Evolutionary conservation across 495 filamentous ascomycete species (phyloP).

Genomic region (Penicillium atrosanguineum): DNA sequence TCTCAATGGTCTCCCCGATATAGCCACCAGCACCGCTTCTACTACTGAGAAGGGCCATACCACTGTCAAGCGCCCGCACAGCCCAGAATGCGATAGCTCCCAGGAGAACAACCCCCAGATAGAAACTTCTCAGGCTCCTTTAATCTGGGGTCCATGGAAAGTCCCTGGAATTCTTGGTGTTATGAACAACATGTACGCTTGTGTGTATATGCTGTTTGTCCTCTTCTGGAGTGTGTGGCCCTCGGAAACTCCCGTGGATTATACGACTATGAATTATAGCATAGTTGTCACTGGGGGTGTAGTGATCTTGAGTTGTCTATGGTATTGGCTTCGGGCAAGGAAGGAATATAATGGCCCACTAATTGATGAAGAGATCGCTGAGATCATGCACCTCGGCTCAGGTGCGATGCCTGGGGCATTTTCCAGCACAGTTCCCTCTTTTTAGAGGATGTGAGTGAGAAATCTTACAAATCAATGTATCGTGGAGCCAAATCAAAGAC

Average conservation of each 20-base stretch:
- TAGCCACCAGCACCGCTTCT: slow-evolving; percentile 6
- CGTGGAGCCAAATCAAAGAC: too few species aligned
- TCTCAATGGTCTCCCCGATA: slow-evolving; percentile 19
- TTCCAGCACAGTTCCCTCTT: too few species aligned
- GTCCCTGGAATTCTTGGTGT: slow-evolving; percentile 36
- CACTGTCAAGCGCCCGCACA: slow-evolving; percentile 10
- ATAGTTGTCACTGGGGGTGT: slow-evolving; percentile 36
- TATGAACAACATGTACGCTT: slow-evolving; percentile 37
- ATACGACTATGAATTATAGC: slow-evolving; percentile 46
- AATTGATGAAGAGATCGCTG: slow-evolving; percentile 35
- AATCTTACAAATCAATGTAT: too few species aligned
- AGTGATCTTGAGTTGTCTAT: slow-evolving; percentile 29
- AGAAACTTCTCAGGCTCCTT: slow-evolving; percentile 18
- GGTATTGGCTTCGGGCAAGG: slow-evolving; percentile 34
- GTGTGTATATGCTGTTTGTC: slow-evolving; percentile 33
- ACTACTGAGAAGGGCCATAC: slow-evolving; percentile 11
- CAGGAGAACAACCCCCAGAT: slow-evolving; percentile 10
- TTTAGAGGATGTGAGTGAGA: too few species aligned
- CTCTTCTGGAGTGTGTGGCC: slow-evolving; percentile 49
- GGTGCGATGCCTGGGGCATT: too few species aligned
- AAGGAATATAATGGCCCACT: slow-evolving; percentile 39
- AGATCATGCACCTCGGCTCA: slow-evolving; percentile 23
- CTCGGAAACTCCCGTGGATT: slow-evolving; percentile 30
- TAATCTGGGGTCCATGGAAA: slow-evolving; percentile 42
- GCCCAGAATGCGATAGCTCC: slow-evolving; percentile 17